Percentiles rank a stretch among this genome's conserved stretches.
These are phyloP conservation scores for Amoebophrya sp. DNA, from an alignment of 169 alveolate genomes.

Conservation along the genomic window DNA sequence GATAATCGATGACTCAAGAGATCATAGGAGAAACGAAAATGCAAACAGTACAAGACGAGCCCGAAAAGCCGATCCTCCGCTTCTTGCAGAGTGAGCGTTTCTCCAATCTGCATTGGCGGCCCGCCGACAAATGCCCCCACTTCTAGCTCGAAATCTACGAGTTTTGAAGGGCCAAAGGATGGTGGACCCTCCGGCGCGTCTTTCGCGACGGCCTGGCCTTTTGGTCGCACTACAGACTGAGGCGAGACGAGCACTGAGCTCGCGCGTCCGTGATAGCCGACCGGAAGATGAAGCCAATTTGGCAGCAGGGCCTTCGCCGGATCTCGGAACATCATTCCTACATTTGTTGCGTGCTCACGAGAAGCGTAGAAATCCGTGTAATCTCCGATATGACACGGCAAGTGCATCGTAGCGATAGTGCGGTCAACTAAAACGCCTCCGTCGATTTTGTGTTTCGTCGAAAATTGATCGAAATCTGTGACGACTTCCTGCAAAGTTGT, in stretches of 20 bases:
- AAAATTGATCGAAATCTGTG: not conserved
- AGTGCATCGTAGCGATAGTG: conserved; percentile 51
- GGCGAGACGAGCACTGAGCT: conserved; percentile 61
- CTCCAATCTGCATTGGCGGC: conserved; percentile 39
- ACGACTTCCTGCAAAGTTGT: not conserved
- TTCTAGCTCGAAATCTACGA: conserved; percentile 66
- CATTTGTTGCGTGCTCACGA: conserved; percentile 66
- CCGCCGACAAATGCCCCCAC: conserved; percentile 64
- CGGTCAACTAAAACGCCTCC: not conserved
- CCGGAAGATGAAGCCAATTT: conserved; percentile 74
- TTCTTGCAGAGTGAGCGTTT: conserved; percentile 54
- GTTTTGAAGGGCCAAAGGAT: conserved; percentile 56
- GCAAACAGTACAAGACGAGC: conserved; percentile 43
- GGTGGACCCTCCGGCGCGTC: conserved; percentile 62
- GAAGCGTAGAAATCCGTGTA: conserved; percentile 75
- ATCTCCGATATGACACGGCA: conserved; percentile 67
- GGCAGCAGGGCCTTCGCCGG: conserved; percentile 70
- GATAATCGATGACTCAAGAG: no score
- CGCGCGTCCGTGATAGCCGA: conserved; percentile 81
- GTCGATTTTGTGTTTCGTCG: not conserved
- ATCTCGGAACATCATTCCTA: conserved; percentile 62
- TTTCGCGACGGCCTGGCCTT: conserved; percentile 51
- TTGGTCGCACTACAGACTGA: conserved; percentile 57
- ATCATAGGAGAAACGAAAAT: not conserved
- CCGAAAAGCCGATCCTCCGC: conserved; percentile 69